These are phyloP conservation scores for Ophiostoma ulmi DNA, from an alignment of 2,329 filamentous ascomycete genomes.

Conservation along the genomic window DNA sequence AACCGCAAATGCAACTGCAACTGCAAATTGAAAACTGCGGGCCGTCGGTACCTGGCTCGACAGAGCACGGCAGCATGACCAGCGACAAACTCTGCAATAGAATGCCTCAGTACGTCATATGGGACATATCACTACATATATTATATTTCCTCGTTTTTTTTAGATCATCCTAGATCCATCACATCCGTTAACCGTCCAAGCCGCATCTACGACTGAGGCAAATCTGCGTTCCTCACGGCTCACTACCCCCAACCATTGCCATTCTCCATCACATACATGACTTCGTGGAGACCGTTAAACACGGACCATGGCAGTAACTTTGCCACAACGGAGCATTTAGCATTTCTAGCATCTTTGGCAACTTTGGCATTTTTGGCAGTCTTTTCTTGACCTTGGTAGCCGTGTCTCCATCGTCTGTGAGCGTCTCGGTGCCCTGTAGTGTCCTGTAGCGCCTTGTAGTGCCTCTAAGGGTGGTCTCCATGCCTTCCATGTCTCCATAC, in stretches of 20 bases:
- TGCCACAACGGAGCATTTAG: not conserved
- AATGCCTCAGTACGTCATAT: not conserved
- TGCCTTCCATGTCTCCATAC: constrained; percentile 8
- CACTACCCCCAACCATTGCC: not conserved
- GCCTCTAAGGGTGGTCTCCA: not conserved
- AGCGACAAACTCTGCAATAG: not conserved
- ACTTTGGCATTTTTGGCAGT: not conserved
- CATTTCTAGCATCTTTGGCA: not conserved
- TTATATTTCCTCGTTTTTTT: not conserved
- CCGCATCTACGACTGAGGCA: not conserved
- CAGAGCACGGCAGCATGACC: not conserved
- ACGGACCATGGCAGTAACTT: not conserved
- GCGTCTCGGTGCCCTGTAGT: not conserved
- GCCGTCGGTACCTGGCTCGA: not conserved
- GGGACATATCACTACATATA: not conserved
- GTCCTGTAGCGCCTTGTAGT: not conserved
- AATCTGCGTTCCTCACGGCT: not conserved
- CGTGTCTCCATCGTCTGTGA: not conserved
- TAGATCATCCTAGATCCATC: not conserved
- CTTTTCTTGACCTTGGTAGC: not conserved
- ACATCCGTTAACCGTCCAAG: not conserved
- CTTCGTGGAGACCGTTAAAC: not conserved
- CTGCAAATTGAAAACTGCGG: not conserved
- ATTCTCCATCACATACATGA: not conserved
- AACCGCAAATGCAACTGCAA: not conserved